Evolutionary conservation across 352 stramenopile genomes (phyloP), one percentile per base, ranked within the genome.

Genomic region (Pythium coloratum): DNA sequence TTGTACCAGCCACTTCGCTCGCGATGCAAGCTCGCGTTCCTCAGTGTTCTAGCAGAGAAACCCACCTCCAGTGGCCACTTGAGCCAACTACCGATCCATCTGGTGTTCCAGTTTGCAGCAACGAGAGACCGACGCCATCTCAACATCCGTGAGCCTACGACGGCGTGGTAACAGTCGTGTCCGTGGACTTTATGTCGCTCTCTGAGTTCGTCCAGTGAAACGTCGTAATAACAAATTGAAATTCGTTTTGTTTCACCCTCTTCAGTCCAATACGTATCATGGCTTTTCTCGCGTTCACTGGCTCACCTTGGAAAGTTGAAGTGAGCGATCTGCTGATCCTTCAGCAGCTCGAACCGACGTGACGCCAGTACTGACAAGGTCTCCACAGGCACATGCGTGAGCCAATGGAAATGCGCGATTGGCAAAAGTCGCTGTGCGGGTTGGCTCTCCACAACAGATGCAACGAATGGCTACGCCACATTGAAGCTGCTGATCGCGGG

Each of bases 101-200:
- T 67, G 8, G 58, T 67, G 2, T 61, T 60, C 30, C 33, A 67
- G 40, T 61, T 60, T 24, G 61, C 61, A 7, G 30, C 50, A 0
- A 9, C 50, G 2, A 53, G 53, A 20, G 40, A 44, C 9, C 36
- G 61, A 14, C 61, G 61, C 10, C 20, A 55, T 26, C 50, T 67
- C 6, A 54, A 33, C 36, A 60, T 67, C 24, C 61, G 38, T 9
- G 61, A 67, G n/a, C 61, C 61, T 30, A 36, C 50, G 2, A 47
- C n/a, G 30, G 16, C 38, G 18, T 67, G 61, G 61, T 64, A 54
- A 18, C 38, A 38, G 33, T 9, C 9, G 5, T 9, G 33, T 38
- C 33, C 33, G 9, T 10, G 20, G 20, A 24, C 20, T 24, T 24
- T 0, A 24, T 24, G 20, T 24, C 20, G 20, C 20, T 24, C 20